phyloP scores from a whole-genome alignment of 2,329 filamentous ascomycete species.

The Curvularia lunata region DNA sequence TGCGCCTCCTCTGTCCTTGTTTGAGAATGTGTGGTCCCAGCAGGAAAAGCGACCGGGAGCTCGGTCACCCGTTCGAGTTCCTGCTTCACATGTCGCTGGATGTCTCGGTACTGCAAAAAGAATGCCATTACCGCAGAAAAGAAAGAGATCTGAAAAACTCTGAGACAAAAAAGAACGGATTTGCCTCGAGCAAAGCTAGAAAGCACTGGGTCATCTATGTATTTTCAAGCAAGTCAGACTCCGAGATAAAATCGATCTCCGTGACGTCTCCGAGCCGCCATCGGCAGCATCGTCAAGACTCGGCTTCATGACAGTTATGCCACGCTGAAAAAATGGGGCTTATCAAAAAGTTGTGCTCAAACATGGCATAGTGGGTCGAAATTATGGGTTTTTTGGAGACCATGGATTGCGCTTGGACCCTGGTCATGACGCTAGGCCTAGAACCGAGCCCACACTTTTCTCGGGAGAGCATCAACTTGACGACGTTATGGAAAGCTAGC shows the following conservation, averaged over 20 bases:
- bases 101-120: constrained; percentile 8
- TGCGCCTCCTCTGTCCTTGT: neutral
- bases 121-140: constrained; percentile 6
- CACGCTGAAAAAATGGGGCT: constrained; percentile 5
- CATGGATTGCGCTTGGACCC: constrained; percentile 6
- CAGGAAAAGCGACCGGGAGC: neutral
- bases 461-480: neutral
- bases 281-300: neutral
- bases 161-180: neutral
- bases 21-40: neutral
- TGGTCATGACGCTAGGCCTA: neutral
- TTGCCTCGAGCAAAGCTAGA: neutral
- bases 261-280: constrained; percentile 5
- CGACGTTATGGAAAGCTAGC: neutral
- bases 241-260: constrained; percentile 6
- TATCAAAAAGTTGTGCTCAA: constrained; percentile 6
- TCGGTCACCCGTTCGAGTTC: constrained; percentile 11
- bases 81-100: constrained; percentile 5
- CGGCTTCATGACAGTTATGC: constrained; percentile 2
- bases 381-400: constrained; percentile 3
- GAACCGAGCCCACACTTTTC: constrained; percentile 2
- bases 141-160: neutral
- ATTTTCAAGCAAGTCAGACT: neutral
- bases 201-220: neutral
- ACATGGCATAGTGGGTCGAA: constrained; percentile 4